Percentiles rank a stretch among this genome's conserved stretches.
Conservation (phyloP, 148 eudicot species). For the Euryodendron excelsum region DNA sequence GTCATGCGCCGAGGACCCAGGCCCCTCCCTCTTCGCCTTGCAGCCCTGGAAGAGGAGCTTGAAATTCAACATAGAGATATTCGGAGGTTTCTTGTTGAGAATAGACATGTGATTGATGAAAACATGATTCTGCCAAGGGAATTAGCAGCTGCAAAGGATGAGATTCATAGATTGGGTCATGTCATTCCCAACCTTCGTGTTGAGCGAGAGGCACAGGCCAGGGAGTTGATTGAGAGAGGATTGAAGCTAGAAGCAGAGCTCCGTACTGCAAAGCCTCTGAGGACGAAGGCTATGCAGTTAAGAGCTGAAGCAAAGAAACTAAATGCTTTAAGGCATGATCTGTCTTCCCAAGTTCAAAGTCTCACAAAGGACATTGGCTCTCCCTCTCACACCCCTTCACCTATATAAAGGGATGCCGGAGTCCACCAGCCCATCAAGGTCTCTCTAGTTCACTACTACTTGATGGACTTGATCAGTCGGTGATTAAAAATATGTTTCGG, state of each 20-base stretch:
- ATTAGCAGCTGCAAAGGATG: slow-evolving; percentile 59
- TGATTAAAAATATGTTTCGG: neutral
- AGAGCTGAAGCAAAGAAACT: slow-evolving; percentile 68
- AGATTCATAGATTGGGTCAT: slow-evolving; percentile 65
- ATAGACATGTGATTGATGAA: slow-evolving; percentile 64
- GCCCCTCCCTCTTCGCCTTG: slow-evolving; percentile 60
- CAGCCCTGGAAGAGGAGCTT: slow-evolving; percentile 75
- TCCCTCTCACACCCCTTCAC: too few species aligned
- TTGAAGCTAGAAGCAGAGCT: slow-evolving; percentile 80
- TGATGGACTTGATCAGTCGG: too few species aligned
- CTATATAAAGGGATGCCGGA: too few species aligned
- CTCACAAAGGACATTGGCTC: slow-evolving; percentile 61
- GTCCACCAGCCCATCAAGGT: too few species aligned
- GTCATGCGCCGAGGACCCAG: slow-evolving; percentile 50
- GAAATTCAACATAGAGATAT: slow-evolving; percentile 71
- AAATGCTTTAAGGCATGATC: slow-evolving; percentile 48
- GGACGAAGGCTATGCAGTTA: slow-evolving; percentile 59
- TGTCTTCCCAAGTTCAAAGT: slow-evolving; percentile 61
- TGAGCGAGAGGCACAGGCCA: slow-evolving; percentile 51
- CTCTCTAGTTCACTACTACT: too few species aligned
- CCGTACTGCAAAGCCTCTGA: slow-evolving; percentile 59
- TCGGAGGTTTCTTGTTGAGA: slow-evolving; percentile 61
- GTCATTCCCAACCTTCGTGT: slow-evolving; percentile 55
- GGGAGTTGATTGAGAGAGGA: slow-evolving; percentile 62
- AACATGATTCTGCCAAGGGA: slow-evolving; percentile 73